Base-by-base conservation (phyloP, 2,329 filamentous ascomycete genomes). In the Dactylonectria macrodidyma region DNA sequence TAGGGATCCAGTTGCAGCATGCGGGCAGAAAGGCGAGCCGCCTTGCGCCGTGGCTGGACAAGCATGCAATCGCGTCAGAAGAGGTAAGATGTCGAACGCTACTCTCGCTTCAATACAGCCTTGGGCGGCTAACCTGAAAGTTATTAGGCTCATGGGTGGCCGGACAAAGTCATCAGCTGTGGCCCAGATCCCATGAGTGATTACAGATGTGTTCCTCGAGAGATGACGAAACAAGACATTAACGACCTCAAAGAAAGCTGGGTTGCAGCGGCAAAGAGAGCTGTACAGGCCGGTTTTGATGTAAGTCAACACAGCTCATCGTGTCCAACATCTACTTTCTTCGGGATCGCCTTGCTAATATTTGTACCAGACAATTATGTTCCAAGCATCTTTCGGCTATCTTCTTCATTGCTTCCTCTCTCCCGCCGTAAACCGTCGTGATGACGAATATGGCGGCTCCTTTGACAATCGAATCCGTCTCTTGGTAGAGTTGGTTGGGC, bases 371-470 rank as follows among this genome's bases (percentile, higher is more conserved):
- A 46, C 41, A 11, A 84, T 92, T n/a, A 90, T 89, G 79, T 89
- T 95, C 59, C 93, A 95, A 81, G 88, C 86, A 71, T 93, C 92
- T 0, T 93, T 95, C 76, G 93, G 93, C 1, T 95, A 95, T 77
- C 85, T 95, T 1, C 81, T 95, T 0, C 89, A 90, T 77, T 80
- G 83, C 3, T 95, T 95, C 82, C 68, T 93, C n/a, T 90, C 88
- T 1, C 92, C 92, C 0, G 85, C 86, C 1, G 84, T 84, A 54
- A 95, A 95, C 81, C 81, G 87, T 48, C 87, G 93, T 11, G 91
- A 84, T 0, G 90, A 92, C 76, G 75, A 84, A 63, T 92, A 92
- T 75, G 90, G 90, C 44, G 90, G 90, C 5, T 86, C 82, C 51
- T 91, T 91, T 68, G 90, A 92, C 81, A 94, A 95, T 81, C 88